Percentiles rank a stretch among this genome's conserved stretches.
These are phyloP conservation scores for Besnoitia besnoiti DNA, from an alignment of 169 alveolate species.

Conservation along the genomic window DNA sequence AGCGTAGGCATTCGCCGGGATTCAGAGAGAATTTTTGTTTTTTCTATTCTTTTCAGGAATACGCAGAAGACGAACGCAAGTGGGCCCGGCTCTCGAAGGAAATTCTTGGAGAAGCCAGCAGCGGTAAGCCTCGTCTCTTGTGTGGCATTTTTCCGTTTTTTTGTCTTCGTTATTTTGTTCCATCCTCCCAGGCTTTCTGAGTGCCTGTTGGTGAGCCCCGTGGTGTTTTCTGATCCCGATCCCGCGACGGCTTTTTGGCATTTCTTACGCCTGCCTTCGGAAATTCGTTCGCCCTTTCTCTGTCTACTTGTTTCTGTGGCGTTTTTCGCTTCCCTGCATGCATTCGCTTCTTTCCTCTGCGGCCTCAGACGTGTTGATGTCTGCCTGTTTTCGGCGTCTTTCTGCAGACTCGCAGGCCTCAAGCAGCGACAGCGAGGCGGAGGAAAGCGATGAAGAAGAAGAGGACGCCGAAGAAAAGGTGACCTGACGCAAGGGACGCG, in stretches of 20 bases:
- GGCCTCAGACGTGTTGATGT: neutral
- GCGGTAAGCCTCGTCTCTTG: neutral
- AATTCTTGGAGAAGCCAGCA: conserved; percentile 59
- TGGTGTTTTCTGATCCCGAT: too few species aligned
- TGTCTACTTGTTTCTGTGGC: neutral
- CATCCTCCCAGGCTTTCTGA: too few species aligned
- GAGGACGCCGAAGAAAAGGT: neutral
- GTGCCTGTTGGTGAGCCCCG: too few species aligned
- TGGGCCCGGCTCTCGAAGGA: conserved; percentile 53
- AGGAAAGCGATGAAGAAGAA: conserved; percentile 3
- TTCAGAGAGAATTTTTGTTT: neutral
- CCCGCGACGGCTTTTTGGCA: too few species aligned
- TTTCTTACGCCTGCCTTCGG: too few species aligned
- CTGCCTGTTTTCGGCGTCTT: neutral
- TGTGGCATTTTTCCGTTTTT: neutral
- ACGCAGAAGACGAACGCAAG: conserved; percentile 5
- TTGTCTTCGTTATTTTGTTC: neutral
- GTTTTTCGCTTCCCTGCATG: neutral
- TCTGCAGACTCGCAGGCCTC: neutral
- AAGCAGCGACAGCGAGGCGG: conserved; percentile 30
- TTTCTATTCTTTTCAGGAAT: neutral
- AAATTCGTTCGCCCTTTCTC: too few species aligned
- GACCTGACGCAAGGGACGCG: neutral
- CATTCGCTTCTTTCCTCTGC: neutral
- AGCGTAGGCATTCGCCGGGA: too few species aligned